Evolutionary conservation across 2,329 filamentous ascomycete species (phyloP).

Genomic region (Cladorrhinum sp.): DNA sequence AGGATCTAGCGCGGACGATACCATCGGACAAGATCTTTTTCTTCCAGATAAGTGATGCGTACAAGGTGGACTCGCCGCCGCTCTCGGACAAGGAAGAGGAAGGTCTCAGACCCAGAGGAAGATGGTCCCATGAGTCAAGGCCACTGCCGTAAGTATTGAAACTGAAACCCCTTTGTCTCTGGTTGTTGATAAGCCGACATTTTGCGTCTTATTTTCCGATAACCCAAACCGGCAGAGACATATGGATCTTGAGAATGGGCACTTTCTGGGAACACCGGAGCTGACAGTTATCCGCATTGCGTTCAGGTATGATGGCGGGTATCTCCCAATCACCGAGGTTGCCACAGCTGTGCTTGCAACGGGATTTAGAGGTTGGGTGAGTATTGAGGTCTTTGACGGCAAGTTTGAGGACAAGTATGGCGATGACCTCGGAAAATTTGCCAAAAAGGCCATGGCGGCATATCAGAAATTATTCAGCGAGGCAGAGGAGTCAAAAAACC

Average conservation of each 20-base stretch:
- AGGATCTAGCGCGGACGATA: constrained; percentile 54
- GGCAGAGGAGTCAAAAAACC: neutral
- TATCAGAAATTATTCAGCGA: neutral
- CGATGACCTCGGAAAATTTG: constrained; percentile 29
- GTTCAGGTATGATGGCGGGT: constrained; percentile 59
- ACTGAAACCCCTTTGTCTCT: neutral
- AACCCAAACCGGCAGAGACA: neutral
- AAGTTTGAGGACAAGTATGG: constrained; percentile 32
- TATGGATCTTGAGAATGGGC: too few relatives aligned
- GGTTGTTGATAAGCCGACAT: neutral
- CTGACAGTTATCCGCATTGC: neutral
- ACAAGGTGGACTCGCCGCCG: constrained; percentile 58
- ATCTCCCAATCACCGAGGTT: constrained; percentile 65
- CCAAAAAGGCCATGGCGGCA: constrained; percentile 25
- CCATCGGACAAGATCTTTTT: constrained; percentile 70
- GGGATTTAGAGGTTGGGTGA: constrained; percentile 41
- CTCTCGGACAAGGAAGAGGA: constrained; percentile 44
- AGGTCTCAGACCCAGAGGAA: constrained; percentile 57
- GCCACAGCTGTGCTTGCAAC: constrained; percentile 63
- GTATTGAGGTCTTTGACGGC: constrained; percentile 34
- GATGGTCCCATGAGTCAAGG: constrained; percentile 70
- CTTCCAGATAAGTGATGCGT: constrained; percentile 73
- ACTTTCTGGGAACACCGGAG: neutral
- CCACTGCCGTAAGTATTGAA: constrained; percentile 58
- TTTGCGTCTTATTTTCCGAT: neutral